Evolutionary conservation across 768 basidiomycete species (phyloP).

Genomic region (Dacryopinax primogenitus): DNA sequence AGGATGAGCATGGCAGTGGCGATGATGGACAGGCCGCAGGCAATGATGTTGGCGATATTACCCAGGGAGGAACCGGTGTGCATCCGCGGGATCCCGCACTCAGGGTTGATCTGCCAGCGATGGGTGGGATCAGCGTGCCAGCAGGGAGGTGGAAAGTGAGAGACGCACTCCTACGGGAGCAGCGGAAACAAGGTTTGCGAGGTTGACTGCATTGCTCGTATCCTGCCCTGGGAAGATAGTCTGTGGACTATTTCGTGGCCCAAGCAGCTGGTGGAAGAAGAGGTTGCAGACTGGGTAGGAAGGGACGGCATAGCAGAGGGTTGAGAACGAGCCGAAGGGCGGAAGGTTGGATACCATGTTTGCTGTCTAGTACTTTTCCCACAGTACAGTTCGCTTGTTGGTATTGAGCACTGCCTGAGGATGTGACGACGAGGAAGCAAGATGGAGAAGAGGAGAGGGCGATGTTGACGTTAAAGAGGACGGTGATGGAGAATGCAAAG

Average conservation of each 20-base stretch:
- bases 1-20: constrained; percentile 46
- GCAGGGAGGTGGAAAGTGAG: constrained; percentile 29
- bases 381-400: too few species aligned
- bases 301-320: constrained; percentile 53
- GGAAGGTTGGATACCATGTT: neutral
- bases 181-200: constrained; percentile 14
- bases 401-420: too few species aligned
- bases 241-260: constrained; percentile 18
- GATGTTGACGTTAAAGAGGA: too few species aligned
- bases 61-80: constrained; percentile 44
- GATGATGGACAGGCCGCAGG: constrained; percentile 60
- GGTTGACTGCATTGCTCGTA: constrained; percentile 12
- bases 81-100: constrained; percentile 60
- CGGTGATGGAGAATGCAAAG: too few species aligned
- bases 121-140: constrained; percentile 43
- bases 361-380: too few species aligned
- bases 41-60: constrained; percentile 76
- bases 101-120: constrained; percentile 68
- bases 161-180: constrained; percentile 24
- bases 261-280: constrained; percentile 69
- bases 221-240: constrained; percentile 17
- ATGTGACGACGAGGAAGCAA: too few species aligned
- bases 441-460: too few species aligned
- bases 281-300: constrained; percentile 91
- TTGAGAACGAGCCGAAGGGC: constrained; percentile 58